Evolutionary conservation across 352 stramenopile genomes (phyloP).

Genomic region (Phytophthora hibernalis): DNA sequence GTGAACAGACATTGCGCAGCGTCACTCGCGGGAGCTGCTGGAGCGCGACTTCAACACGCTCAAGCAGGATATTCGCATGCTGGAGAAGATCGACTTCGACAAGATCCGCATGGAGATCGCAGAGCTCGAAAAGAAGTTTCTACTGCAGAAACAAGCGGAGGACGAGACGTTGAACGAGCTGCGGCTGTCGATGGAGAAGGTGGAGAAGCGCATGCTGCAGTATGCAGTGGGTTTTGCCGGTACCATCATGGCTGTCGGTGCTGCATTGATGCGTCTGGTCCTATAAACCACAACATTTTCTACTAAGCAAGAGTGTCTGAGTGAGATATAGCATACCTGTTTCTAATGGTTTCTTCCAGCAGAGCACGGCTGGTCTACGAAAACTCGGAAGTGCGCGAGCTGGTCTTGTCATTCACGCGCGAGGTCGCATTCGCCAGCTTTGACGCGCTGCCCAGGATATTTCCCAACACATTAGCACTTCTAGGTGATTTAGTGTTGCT

Average conservation of each 20-base stretch:
- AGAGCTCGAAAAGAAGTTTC: slow-evolving; percentile 90
- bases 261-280: slow-evolving; percentile 76
- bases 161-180: slow-evolving; percentile 89
- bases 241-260: slow-evolving; percentile 88
- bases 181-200: slow-evolving; percentile 89
- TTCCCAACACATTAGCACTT: slow-evolving; percentile 54
- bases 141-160: slow-evolving; percentile 89
- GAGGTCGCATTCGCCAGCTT: slow-evolving; percentile 72
- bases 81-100: slow-evolving; percentile 92
- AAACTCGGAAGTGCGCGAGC: slow-evolving; percentile 51
- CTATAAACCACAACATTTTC: slow-evolving; percentile 54
- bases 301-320: not conserved
- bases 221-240: slow-evolving; percentile 88
- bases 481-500: slow-evolving; percentile 17
- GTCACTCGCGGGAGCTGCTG: slow-evolving; percentile 87
- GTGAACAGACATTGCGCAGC: slow-evolving; percentile 83
- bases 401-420: slow-evolving; percentile 62
- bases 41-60: slow-evolving; percentile 91
- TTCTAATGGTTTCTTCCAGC: not conserved
- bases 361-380: slow-evolving; percentile 17
- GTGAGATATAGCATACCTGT: not conserved
- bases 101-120: slow-evolving; percentile 90
- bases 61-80: slow-evolving; percentile 91
- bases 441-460: slow-evolving; percentile 74
- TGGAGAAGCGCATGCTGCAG: slow-evolving; percentile 91